phyloP scores from a whole-genome alignment of 148 eudicot genomes.

The Bassia scoparia region DNA sequence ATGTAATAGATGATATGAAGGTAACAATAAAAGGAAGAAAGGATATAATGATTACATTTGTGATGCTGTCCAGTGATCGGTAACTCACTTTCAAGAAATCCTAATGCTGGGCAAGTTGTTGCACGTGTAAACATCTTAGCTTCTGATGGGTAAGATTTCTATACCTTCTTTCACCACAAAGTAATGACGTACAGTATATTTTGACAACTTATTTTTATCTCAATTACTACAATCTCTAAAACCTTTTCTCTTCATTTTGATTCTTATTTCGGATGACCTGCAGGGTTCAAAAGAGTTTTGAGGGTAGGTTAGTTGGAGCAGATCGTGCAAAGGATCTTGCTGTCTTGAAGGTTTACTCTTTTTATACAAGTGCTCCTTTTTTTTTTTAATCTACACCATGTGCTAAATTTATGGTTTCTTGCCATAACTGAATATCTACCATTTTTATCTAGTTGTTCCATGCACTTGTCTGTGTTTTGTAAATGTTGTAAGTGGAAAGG shows the following conservation, averaged over 20 bases:
- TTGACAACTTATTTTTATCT: neutral
- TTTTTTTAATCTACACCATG: neutral
- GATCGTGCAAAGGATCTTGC: constrained; percentile 99
- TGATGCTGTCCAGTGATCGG: constrained; percentile 66
- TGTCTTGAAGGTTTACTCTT: constrained; percentile 69
- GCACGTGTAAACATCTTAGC: constrained; percentile 93
- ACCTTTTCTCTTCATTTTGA: neutral
- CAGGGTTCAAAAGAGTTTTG: constrained; percentile 94
- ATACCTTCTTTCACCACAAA: constrained; percentile 9
- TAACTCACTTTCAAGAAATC: constrained; percentile 84
- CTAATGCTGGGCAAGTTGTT: constrained; percentile 78
- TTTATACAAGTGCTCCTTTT: neutral
- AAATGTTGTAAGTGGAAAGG: too few relatives aligned
- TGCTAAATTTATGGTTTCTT: neutral
- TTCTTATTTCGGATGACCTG: constrained; percentile 20
- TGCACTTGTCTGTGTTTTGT: neutral
- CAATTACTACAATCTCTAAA: neutral
- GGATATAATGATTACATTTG: neutral
- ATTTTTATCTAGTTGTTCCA: too few relatives aligned
- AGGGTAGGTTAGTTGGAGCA: constrained; percentile 87
- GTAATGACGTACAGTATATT: neutral
- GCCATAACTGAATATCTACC: neutral
- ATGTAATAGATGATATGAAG: neutral
- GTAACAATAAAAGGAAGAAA: neutral
- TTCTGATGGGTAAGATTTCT: constrained; percentile 70